A percentile compares a stretch with the other conserved stretches of the same genome.
Evolutionary conservation across 2,329 filamentous ascomycete genomes (phyloP).

Genomic region (Aureobasidium pullulans): DNA sequence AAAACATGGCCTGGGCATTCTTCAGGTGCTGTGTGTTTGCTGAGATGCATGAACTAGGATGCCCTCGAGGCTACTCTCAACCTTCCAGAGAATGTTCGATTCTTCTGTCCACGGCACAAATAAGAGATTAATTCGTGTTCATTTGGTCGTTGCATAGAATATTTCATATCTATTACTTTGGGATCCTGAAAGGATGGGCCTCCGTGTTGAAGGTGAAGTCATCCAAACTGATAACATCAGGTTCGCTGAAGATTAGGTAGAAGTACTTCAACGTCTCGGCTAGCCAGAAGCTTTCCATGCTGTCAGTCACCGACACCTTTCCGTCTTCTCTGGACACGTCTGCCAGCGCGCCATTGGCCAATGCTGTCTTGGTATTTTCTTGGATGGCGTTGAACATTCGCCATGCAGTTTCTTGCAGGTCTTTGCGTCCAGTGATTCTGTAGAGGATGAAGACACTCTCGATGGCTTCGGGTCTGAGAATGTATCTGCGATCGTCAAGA

Average conservation of each 20-base stretch:
- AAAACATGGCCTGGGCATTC: neutral
- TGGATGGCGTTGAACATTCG: constrained; percentile 43
- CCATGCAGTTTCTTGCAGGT: constrained; percentile 40
- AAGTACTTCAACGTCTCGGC: constrained; percentile 46
- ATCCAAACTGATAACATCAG: constrained; percentile 36
- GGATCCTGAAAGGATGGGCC: constrained; percentile 38
- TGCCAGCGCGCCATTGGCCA: constrained; percentile 39
- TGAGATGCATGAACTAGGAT: constrained; percentile 3
- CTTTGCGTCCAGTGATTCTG: constrained; percentile 49
- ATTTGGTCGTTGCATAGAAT: neutral
- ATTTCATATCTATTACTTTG: neutral
- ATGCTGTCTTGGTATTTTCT: constrained; percentile 34
- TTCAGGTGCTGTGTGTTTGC: neutral
- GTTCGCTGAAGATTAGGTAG: constrained; percentile 40
- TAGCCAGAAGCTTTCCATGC: constrained; percentile 45
- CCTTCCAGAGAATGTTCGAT: neutral
- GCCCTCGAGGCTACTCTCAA: neutral
- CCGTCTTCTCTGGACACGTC: constrained; percentile 35
- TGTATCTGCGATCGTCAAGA: constrained; percentile 39
- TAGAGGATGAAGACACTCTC: constrained; percentile 57
- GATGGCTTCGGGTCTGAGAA: constrained; percentile 50
- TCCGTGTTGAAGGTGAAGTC: constrained; percentile 46
- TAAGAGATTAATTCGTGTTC: too few species aligned
- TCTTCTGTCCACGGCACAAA: neutral
- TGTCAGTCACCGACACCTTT: constrained; percentile 32